Conservation (phyloP, 2,329 filamentous ascomycete species). For the Ustilaginoidea virens region DNA sequence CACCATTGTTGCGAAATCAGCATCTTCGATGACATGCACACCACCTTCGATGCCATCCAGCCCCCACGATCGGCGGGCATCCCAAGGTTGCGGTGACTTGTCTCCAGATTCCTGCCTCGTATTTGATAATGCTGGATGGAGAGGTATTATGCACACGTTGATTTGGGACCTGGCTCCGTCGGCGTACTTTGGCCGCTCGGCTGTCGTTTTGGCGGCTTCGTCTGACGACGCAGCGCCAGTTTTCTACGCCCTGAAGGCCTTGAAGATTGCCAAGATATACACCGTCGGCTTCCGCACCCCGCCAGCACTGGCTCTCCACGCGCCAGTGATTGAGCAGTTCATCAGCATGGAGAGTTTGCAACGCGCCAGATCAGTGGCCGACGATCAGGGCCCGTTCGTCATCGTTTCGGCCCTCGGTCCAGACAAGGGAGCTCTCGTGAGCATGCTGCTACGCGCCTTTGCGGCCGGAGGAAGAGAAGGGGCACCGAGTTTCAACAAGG, state of each 20-base stretch:
- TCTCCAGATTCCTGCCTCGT: slow-evolving; percentile 42
- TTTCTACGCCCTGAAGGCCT: slow-evolving; percentile 62
- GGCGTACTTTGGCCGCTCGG: slow-evolving; percentile 61
- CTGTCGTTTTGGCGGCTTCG: slow-evolving; percentile 57
- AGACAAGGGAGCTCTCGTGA: slow-evolving; percentile 65
- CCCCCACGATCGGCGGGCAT: slow-evolving; percentile 19
- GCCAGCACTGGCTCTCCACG: slow-evolving; percentile 42
- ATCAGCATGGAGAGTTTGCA: slow-evolving; percentile 55
- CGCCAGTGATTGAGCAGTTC: slow-evolving; percentile 60
- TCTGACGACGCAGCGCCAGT: slow-evolving; percentile 63
- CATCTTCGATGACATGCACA: slow-evolving; percentile 25
- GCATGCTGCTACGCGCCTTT: slow-evolving; percentile 62
- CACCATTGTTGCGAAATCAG: slow-evolving; percentile 52
- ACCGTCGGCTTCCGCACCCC: slow-evolving; percentile 66
- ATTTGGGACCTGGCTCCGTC: slow-evolving; percentile 72
- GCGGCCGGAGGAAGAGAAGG: slow-evolving; percentile 23
- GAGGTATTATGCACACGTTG: slow-evolving; percentile 67
- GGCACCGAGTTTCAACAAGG: slow-evolving; percentile 37
- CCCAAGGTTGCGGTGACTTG: slow-evolving; percentile 18
- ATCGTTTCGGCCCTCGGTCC: slow-evolving; percentile 66
- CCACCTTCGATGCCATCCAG: slow-evolving; percentile 33
- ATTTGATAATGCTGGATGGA: slow-evolving; percentile 75
- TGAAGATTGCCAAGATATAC: slow-evolving; percentile 66
- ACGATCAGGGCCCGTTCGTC: slow-evolving; percentile 53
- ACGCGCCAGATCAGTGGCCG: slow-evolving; percentile 31